These are phyloP conservation scores for Trypanosoma boissoni DNA, from an alignment of 208 protist genomes.

Conservation along the genomic window DNA sequence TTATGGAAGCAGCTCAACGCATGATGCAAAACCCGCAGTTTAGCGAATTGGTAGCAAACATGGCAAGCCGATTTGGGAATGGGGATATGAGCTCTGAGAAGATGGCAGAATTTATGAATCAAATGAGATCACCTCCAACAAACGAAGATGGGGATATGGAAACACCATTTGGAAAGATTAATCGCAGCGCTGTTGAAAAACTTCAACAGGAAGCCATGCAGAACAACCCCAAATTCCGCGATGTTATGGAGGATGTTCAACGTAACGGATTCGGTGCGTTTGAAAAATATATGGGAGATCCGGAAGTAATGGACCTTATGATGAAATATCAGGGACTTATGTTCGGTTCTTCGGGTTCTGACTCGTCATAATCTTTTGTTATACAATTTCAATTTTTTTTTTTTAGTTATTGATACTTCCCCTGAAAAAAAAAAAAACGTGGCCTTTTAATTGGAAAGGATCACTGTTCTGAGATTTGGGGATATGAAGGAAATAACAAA, in stretches of 20 bases:
- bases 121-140: conserved; percentile 34
- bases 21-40: conserved; percentile 93
- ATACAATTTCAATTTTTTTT: too few species aligned
- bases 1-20: conserved; percentile 81
- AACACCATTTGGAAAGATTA: conserved; percentile 81
- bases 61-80: conserved; percentile 66
- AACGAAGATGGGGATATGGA: conserved; percentile 60
- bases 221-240: conserved; percentile 78
- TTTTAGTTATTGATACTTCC: too few species aligned
- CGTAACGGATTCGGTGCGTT: conserved; percentile 80
- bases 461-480: too few species aligned
- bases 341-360: conserved; percentile 19
- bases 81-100: conserved; percentile 43
- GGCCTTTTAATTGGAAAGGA: too few species aligned
- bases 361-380: background rate
- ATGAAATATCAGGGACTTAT: conserved; percentile 77
- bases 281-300: conserved; percentile 90
- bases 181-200: conserved; percentile 52
- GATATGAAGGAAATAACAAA: too few species aligned
- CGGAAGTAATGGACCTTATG: conserved; percentile 89
- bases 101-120: conserved; percentile 37
- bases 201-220: conserved; percentile 72
- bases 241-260: conserved; percentile 83
- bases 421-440: background rate
- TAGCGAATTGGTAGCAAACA: conserved; percentile 76